Conservation (phyloP, 768 basidiomycete species). For the Rossbeevera mucosa region DNA sequence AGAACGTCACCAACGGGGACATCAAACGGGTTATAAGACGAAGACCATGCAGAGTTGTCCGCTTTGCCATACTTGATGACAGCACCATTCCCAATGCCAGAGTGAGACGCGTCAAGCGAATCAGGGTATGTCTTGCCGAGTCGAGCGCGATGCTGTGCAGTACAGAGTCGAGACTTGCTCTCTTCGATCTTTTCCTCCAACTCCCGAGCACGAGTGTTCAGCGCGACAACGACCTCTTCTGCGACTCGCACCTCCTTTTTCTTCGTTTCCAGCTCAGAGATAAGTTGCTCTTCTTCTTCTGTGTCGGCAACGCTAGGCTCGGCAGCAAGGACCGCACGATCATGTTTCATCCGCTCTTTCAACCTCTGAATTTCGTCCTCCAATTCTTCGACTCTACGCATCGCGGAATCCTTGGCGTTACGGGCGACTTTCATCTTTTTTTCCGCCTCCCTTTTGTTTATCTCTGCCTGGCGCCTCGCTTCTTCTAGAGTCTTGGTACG, state of each 20-base stretch:
- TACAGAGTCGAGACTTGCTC: slow-evolving; percentile 55
- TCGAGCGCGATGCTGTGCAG: slow-evolving; percentile 57
- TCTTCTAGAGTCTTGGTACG: slow-evolving; percentile 87
- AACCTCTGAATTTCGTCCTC: slow-evolving; percentile 58
- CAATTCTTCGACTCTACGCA: slow-evolving; percentile 51
- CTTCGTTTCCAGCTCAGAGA: slow-evolving; percentile 48
- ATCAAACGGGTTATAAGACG: slow-evolving; percentile 32
- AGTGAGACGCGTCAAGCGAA: slow-evolving; percentile 13
- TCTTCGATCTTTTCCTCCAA: slow-evolving; percentile 67
- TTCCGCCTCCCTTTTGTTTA: slow-evolving; percentile 77
- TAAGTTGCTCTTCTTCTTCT: slow-evolving; percentile 43
- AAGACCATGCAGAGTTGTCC: slow-evolving; percentile 22
- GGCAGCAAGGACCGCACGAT: slow-evolving; percentile 47
- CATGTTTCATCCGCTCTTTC: slow-evolving; percentile 50
- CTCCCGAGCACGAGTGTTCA: slow-evolving; percentile 64
- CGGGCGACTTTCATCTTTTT: slow-evolving; percentile 76
- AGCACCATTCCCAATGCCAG: slow-evolving; percentile 2
- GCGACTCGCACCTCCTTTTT: slow-evolving; percentile 51
- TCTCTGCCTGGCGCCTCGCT: slow-evolving; percentile 76
- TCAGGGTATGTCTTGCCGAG: slow-evolving; percentile 34
- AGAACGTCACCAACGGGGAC: slow-evolving; percentile 17
- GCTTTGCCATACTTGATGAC: slow-evolving; percentile 9
- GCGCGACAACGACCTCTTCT: slow-evolving; percentile 61
- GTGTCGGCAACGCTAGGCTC: slow-evolving; percentile 41
- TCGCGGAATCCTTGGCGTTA: slow-evolving; percentile 57